phyloP scores from a whole-genome alignment of 169 alveolate species.

The Plasmodium coatneyi region DNA sequence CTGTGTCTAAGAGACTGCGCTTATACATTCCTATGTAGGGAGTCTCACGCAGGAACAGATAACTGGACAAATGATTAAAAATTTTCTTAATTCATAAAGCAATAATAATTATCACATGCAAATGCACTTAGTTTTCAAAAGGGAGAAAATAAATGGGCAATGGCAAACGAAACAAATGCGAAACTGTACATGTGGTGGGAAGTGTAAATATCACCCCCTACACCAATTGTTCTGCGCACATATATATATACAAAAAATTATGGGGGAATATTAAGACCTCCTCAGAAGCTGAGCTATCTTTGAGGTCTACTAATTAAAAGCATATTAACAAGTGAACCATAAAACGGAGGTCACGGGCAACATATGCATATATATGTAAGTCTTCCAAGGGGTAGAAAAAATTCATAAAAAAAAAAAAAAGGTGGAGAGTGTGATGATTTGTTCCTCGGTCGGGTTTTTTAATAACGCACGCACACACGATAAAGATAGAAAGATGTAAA shows the following conservation, averaged over 20 bases:
- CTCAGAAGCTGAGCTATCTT: neutral
- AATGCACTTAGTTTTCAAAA: neutral
- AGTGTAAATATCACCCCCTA: neutral
- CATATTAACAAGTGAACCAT: neutral
- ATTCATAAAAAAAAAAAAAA: neutral
- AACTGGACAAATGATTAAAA: neutral
- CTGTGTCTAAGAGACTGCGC: neutral
- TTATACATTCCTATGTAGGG: neutral
- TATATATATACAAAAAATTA: neutral
- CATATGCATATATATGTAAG: neutral
- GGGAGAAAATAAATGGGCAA: neutral
- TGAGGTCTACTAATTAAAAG: neutral
- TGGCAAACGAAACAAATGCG: neutral
- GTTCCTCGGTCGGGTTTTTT: neutral
- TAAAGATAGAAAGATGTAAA: neutral
- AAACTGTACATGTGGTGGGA: neutral
- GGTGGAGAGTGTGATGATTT: neutral
- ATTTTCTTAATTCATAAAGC: neutral
- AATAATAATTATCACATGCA: neutral
- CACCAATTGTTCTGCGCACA: neutral
- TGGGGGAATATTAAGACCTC: neutral
- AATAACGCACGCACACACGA: neutral
- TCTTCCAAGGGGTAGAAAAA: conserved; percentile 1
- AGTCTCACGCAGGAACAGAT: neutral
- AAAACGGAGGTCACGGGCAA: neutral